These are phyloP conservation scores for Arabidopsis suecica DNA, from an alignment of 345 rosid genomes.

Conservation along the genomic window DNA sequence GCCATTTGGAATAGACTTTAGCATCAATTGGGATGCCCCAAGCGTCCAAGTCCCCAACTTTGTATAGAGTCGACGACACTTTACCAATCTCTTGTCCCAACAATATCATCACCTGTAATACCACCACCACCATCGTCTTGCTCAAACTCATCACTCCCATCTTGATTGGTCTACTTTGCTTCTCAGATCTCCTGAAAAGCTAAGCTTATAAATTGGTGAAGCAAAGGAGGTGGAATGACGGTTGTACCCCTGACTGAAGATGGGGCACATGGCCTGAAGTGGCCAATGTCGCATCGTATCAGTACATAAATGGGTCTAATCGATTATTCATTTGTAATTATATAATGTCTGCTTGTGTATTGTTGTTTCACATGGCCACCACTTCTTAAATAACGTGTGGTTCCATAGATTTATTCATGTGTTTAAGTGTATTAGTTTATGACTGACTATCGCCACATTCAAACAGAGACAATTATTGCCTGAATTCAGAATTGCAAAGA, in stretches of 20 bases:
- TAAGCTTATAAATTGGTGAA: constrained; percentile 6
- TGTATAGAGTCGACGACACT: constrained; percentile 57
- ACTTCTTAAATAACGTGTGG: neutral
- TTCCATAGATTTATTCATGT: constrained; percentile 19
- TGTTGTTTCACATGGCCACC: constrained; percentile 40
- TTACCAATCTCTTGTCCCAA: constrained; percentile 49
- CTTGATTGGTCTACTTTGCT: constrained; percentile 26
- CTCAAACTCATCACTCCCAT: constrained; percentile 40
- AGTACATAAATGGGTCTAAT: constrained; percentile 15
- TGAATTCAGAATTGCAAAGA: neutral
- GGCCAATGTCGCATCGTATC: constrained; percentile 36
- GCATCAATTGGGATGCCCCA: constrained; percentile 84
- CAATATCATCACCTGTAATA: constrained; percentile 48
- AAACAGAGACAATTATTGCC: neutral
- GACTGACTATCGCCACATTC: neutral
- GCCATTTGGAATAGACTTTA: constrained; percentile 76
- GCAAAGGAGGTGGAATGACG: constrained; percentile 18
- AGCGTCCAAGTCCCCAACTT: constrained; percentile 83
- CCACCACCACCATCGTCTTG: constrained; percentile 30
- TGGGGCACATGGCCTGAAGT: constrained; percentile 38
- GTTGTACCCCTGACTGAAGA: constrained; percentile 29
- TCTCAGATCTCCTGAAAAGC: constrained; percentile 37
- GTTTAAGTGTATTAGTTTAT: neutral
- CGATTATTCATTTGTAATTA: constrained; percentile 10
- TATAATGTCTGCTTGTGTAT: constrained; percentile 20